Percentiles rank a stretch among this genome's conserved stretches.
These are phyloP conservation scores for Psilocybe cyanescens DNA, from an alignment of 768 basidiomycete species.

Conservation along the genomic window DNA sequence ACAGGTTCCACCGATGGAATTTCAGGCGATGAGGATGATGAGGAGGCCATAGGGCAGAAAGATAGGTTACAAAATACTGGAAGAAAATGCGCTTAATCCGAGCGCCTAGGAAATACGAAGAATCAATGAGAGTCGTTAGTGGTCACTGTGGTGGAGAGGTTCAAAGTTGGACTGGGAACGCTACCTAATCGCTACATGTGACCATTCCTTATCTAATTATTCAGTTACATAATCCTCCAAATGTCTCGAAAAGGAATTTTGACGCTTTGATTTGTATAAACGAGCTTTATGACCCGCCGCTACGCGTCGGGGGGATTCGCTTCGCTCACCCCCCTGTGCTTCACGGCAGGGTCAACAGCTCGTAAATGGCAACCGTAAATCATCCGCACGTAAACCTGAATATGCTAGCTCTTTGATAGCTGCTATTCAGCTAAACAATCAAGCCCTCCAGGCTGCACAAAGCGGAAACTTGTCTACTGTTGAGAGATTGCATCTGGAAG, in stretches of 20 bases:
- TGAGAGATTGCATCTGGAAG: conserved; percentile 32
- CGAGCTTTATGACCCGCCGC: no score
- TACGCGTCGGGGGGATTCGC: no score
- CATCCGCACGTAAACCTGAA: neutral
- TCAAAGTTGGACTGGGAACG: conserved; percentile 14
- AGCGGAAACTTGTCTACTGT: conserved; percentile 20
- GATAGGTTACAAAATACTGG: conserved; percentile 34
- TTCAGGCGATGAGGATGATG: conserved; percentile 81
- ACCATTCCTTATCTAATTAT: conserved; percentile 3
- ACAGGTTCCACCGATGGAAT: conserved; percentile 49
- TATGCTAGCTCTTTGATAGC: neutral
- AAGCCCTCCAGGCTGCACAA: conserved; percentile 3
- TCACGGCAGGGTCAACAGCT: no score
- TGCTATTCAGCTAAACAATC: neutral
- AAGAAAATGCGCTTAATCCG: conserved; percentile 21
- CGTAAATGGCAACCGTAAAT: no score
- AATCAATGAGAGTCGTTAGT: conserved; percentile 19
- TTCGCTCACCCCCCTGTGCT: no score
- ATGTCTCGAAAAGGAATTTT: neutral
- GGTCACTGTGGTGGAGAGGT: conserved; percentile 18
- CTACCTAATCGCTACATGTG: conserved; percentile 18
- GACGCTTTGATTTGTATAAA: neutral
- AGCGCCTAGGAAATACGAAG: conserved; percentile 16
- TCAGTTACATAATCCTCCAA: conserved; percentile 1
- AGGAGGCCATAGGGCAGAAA: conserved; percentile 63